Base-by-base conservation (phyloP, 2,329 filamentous ascomycete species). In the Hymenoscyphus occultus region DNA sequence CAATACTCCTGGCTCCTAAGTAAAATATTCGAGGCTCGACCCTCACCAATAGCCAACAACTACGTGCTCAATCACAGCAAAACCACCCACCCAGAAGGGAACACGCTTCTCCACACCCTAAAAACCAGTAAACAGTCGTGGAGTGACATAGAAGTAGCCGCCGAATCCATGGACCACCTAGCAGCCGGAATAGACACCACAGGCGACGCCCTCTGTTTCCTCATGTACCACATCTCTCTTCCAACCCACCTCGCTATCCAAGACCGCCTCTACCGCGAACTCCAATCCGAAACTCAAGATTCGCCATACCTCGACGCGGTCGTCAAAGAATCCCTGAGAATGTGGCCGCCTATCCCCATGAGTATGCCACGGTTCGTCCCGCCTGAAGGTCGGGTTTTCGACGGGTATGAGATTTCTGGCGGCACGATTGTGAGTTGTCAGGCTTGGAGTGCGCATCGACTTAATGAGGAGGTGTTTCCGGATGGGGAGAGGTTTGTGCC, bases 1-100 rank as follows among this genome's bases (percentile, higher is more conserved):
- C 97, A 93, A 51, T 96, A 98, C 75, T 93, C 97, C 78, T 96
- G 96, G 77, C 96, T 93, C 2, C 96, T 98, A 76, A 94, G 90
- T 82, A 96, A 95, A 78, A 88, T 92, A 72, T 95, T 97, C 77
- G 89, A 90, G 71, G 68, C 70, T 10, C 63, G 68, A 32, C 65
- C 67, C 12, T 64, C 68, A 0, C 87, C 87, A 0, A 75, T 87
- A 56, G 83, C 86, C 12, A 83, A 88, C 70, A 72, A 80, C 31
- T 86, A 87, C 68, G 86, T 90, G 14, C 76, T 87, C 14, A 77
- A 81, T 12, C 82, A 83, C 16, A 81, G 80, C 61, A 75, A 77
- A 48, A 78, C 80, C 63, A 75, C 77, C 10, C 77, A 82, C 28
- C 75, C 82, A 0, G 81, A 81, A 5, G 76, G 77, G 5, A 86